Evolutionary conservation across 2,329 filamentous ascomycete species (phyloP).

Genomic region (Septoria linicola): DNA sequence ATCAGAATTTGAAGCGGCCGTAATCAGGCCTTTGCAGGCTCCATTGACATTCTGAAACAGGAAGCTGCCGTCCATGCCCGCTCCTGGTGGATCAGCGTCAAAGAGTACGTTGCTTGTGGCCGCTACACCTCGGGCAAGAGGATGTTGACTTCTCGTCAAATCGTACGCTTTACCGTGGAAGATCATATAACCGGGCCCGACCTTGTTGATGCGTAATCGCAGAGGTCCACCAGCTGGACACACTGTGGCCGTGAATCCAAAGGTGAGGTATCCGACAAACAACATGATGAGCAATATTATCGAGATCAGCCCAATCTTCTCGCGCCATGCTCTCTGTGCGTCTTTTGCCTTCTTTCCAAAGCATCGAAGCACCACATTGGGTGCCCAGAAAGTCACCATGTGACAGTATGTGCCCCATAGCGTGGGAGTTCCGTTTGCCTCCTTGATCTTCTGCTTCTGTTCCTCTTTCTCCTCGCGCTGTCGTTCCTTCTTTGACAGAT

Average conservation of each 20-base stretch:
- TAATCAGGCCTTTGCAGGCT: slow-evolving; percentile 90
- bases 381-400: slow-evolving; percentile 91
- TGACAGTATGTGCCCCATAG: slow-evolving; percentile 96
- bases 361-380: slow-evolving; percentile 77
- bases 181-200: slow-evolving; percentile 84
- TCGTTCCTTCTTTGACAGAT: slow-evolving; percentile 62
- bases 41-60: slow-evolving; percentile 98
- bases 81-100: slow-evolving; percentile 76
- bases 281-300: slow-evolving; percentile 85
- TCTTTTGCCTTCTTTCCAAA: slow-evolving; percentile 82
- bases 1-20: slow-evolving; percentile 65
- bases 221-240: slow-evolving; percentile 67
- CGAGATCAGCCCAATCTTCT: slow-evolving; percentile 96
- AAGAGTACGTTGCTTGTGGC: slow-evolving; percentile 76
- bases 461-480: slow-evolving; percentile 57
- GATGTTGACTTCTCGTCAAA: slow-evolving; percentile 72
- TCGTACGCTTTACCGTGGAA: slow-evolving; percentile 92
- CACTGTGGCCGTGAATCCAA: slow-evolving; percentile 88
- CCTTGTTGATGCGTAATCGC: slow-evolving; percentile 78
- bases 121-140: slow-evolving; percentile 75
- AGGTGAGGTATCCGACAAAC: slow-evolving; percentile 91
- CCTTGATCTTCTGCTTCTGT: slow-evolving; percentile 54
- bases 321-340: slow-evolving; percentile 90
- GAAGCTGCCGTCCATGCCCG: slow-evolving; percentile 92
- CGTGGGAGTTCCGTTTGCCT: slow-evolving; percentile 73